A percentile compares a stretch with the other conserved stretches of the same genome.
These are phyloP conservation scores for Starmerella geochares DNA, from an alignment of 805 yeast genomes.

Conservation along the genomic window DNA sequence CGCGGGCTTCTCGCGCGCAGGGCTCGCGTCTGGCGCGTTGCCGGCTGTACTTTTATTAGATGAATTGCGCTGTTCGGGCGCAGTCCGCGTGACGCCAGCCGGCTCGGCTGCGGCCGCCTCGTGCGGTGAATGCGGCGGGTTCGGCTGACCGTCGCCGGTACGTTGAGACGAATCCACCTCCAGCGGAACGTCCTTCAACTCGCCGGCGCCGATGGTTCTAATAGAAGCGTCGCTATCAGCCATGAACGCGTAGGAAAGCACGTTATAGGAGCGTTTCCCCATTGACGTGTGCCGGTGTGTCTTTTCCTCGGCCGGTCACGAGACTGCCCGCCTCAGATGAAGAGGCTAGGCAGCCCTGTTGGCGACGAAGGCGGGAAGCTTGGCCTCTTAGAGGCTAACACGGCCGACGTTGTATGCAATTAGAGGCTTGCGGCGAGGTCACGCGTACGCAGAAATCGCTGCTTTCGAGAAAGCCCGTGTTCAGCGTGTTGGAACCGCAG, in stretches of 20 bases:
- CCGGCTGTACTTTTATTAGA: not conserved
- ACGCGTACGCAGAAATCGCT: too few species aligned
- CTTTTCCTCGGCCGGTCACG: not conserved
- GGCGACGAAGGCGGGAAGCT: too few species aligned
- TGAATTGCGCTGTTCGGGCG: not conserved
- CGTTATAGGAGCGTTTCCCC: not conserved
- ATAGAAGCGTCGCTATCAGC: conserved; percentile 8
- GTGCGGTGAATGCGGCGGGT: too few species aligned
- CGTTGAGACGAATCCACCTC: not conserved
- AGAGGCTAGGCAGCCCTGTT: too few species aligned
- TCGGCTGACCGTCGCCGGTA: too few species aligned
- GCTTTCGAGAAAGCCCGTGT: too few species aligned
- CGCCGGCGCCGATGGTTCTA: not conserved
- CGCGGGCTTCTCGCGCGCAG: not conserved
- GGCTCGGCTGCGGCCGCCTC: not conserved
- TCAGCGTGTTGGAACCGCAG: too few species aligned
- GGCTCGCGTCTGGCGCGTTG: not conserved
- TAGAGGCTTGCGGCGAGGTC: too few species aligned
- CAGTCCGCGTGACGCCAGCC: not conserved
- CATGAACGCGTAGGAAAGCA: conserved; percentile 1
- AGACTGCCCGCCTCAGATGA: not conserved
- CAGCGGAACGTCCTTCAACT: conserved; percentile 2
- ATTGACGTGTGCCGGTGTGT: not conserved
- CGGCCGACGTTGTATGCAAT: too few species aligned
- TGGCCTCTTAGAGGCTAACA: too few species aligned